Evolutionary conservation across 139 green algal species (phyloP).

Genomic region (Edaphochlamys debaryana): DNA sequence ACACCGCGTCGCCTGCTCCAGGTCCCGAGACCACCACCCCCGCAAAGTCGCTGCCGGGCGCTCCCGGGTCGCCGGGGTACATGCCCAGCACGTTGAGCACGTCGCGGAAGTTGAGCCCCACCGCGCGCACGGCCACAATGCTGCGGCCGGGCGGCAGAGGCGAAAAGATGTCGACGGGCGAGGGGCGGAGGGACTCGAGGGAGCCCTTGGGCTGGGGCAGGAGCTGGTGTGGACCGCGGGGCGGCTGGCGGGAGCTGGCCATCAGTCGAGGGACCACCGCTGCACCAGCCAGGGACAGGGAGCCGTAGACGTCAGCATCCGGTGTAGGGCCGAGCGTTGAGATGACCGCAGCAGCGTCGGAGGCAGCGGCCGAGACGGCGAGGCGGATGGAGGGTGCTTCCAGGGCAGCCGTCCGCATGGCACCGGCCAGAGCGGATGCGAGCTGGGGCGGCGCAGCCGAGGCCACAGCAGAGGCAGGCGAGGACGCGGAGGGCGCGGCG

Average conservation of each 20-base stretch:
- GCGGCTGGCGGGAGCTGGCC: not conserved
- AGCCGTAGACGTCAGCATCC: constrained; percentile 40
- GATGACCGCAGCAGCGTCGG: not conserved
- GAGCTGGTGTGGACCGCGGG: constrained; percentile 29
- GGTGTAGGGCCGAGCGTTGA: not conserved
- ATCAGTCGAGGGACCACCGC: not conserved
- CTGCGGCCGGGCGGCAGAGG: not conserved
- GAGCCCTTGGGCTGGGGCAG: constrained; percentile 48
- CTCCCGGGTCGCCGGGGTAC: constrained; percentile 89
- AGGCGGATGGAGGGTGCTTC: not conserved
- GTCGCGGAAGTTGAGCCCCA: constrained; percentile 91
- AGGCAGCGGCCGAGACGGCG: not conserved
- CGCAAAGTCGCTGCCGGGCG: constrained; percentile 79
- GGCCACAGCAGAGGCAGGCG: too few species aligned
- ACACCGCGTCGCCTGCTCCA: constrained; percentile 69
- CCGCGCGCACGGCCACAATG: constrained; percentile 72
- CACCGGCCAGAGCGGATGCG: not conserved
- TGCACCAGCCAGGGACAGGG: not conserved
- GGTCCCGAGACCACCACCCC: constrained; percentile 72
- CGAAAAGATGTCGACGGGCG: constrained; percentile 27
- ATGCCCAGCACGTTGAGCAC: constrained; percentile 76
- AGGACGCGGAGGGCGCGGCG: too few species aligned
- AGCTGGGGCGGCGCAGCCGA: not conserved
- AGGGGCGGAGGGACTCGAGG: constrained; percentile 33
- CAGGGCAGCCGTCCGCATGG: constrained; percentile 7